Percentiles rank a stretch among this genome's conserved stretches.
Evolutionary conservation across 495 filamentous ascomycete species (phyloP).

Genomic region (Penicillium dipodomyicola): DNA sequence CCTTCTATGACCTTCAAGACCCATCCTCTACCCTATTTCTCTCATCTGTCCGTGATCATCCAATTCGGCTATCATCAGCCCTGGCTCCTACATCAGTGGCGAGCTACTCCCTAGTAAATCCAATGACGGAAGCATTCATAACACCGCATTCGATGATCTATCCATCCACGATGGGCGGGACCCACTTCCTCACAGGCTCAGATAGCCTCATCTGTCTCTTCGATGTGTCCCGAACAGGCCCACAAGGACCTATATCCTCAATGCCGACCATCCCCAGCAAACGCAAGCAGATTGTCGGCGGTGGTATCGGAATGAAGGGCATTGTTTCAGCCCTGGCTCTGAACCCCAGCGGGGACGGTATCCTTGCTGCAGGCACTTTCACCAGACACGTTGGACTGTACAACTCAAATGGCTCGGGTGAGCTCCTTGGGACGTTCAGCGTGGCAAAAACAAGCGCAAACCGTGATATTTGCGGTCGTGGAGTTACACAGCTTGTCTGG

Average conservation of each 20-base stretch:
- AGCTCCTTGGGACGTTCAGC: conserved; percentile 66
- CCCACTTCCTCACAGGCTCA: conserved; percentile 67
- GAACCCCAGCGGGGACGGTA: conserved; percentile 44
- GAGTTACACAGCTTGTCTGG: conserved; percentile 75
- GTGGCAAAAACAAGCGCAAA: conserved; percentile 40
- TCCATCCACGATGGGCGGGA: conserved; percentile 50
- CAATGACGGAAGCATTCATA: conserved; percentile 75
- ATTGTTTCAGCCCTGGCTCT: conserved; percentile 66
- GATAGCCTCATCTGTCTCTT: conserved; percentile 73
- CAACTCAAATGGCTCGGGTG: conserved; percentile 62
- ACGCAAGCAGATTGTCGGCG: conserved; percentile 64
- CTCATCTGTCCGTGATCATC: conserved; percentile 64
- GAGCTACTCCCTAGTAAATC: conserved; percentile 68
- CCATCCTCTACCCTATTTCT: conserved; percentile 67
- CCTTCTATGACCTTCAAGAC: conserved; percentile 65
- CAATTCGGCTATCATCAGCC: conserved; percentile 70
- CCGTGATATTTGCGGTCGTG: conserved; percentile 55
- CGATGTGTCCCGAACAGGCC: conserved; percentile 66
- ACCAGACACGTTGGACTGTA: conserved; percentile 75
- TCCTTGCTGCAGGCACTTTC: conserved; percentile 83
- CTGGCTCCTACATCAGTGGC: conserved; percentile 48
- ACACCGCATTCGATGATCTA: conserved; percentile 74
- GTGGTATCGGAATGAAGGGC: conserved; percentile 79
- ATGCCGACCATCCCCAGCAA: conserved; percentile 76
- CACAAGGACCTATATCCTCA: conserved; percentile 55